Evolutionary conservation across 805 yeast genomes (phyloP), one percentile per base, ranked within the genome.

Genomic region (Nakazawaea wickerhamii): DNA sequence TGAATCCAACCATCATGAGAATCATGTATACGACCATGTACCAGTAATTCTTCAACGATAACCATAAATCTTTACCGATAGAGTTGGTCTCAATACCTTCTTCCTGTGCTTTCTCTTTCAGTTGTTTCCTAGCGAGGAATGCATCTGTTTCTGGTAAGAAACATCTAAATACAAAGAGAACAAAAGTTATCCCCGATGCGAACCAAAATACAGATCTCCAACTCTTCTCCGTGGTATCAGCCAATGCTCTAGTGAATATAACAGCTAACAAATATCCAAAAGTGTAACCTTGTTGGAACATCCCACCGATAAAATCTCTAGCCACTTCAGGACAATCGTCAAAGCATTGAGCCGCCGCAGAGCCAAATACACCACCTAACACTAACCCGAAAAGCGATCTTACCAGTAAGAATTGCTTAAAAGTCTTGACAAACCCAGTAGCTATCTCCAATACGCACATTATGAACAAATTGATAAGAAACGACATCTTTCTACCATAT

Each of bases 131-230:
- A 5, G 37, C 40, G 7, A 63, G 48, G 54, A 69, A 79, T 9
- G 72, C 66, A 34, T 72, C 74, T 5, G 85, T 77, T 59, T 82
- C 88, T 2, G 84, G 84, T 34, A 72, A 64, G 34, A 61, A 59
- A 46, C 66, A 48, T 57, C 88, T 69, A 78, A 80, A 79, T 22
- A 64, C 45, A 38, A 79, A 70, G 39, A 81, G 64, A 14, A 79
- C 51, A n/a, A 76, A 70, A 2, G 84, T 79, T 6, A 79, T 73
- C 30, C 81, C 79, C 11, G 85, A 72, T 13, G 78, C 70, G 54
- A 83, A 81, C 87, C 88, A 82, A 59, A 77, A 81, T 31, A 80
- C 63, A 1, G 84, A 70, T 52, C 87, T 68, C 89, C 89, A 82
- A 13, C 36, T 13, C 15, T 42, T 36, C 7, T n/a, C n/a, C 6